Conservation (phyloP, 805 yeast species). For the Candida mattraensis region DNA sequence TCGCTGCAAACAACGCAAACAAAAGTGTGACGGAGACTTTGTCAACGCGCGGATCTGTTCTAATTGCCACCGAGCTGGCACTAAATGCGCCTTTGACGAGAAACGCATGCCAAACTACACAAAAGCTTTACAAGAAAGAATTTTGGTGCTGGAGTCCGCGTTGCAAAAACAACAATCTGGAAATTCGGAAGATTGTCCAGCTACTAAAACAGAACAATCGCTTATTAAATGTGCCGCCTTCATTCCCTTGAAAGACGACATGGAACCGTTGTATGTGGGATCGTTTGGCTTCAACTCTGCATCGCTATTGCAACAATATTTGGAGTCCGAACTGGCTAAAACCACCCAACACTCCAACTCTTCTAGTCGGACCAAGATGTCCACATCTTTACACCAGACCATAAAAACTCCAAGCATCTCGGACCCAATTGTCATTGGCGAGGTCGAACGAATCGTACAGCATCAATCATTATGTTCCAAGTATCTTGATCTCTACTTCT, state of each 20-base stretch:
- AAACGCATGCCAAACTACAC: conserved; percentile 10
- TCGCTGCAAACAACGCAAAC: conserved; percentile 15
- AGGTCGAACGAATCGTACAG: conserved; percentile 5
- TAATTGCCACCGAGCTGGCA: conserved; percentile 10
- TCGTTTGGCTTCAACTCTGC: conserved; percentile 17
- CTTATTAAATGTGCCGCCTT: conserved; percentile 17
- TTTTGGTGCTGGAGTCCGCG: conserved; percentile 5
- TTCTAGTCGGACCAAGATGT: too few relatives aligned
- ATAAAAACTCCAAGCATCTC: conserved; percentile 1
- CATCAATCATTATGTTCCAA: conserved; percentile 1
- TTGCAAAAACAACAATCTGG: neutral
- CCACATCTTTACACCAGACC: too few relatives aligned
- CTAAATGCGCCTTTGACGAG: conserved; percentile 8
- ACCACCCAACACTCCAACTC: neutral
- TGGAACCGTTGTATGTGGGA: conserved; percentile 19
- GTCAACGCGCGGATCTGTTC: conserved; percentile 4
- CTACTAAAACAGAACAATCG: conserved; percentile 1
- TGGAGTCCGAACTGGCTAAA: conserved; percentile 4
- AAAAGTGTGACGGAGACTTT: conserved; percentile 13
- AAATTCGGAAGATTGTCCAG: neutral
- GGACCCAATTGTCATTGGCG: neutral
- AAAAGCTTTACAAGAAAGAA: conserved; percentile 8
- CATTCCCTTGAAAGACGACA: conserved; percentile 17
- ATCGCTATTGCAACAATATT: conserved; percentile 12
- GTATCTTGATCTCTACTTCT: conserved; percentile 8